phyloP scores from a whole-genome alignment of 1,139 yeast genomes.

The Candida smagusa region DNA sequence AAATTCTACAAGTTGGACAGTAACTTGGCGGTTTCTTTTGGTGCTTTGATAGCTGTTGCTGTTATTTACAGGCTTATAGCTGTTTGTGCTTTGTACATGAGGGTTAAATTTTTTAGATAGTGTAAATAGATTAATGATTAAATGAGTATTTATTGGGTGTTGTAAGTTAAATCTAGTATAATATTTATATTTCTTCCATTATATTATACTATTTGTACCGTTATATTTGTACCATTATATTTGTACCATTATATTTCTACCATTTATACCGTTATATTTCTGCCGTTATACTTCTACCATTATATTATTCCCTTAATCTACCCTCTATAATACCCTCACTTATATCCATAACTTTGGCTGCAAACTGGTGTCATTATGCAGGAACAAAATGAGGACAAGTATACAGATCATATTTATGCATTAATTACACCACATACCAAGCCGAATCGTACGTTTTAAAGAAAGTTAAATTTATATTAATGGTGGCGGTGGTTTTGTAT shows the following conservation, averaged over 20 bases:
- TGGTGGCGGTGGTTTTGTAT: too few species aligned
- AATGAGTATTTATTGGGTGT: neutral
- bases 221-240: neutral
- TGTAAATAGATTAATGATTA: neutral
- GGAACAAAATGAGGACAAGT: neutral
- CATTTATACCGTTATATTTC: neutral
- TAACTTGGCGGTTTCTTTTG: slow-evolving; percentile 26
- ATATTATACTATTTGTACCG: neutral
- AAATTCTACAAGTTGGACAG: slow-evolving; percentile 30
- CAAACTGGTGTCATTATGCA: neutral
- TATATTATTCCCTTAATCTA: neutral
- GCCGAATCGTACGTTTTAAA: neutral
- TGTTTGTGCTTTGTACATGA: slow-evolving; percentile 11
- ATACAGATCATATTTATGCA: neutral
- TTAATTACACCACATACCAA: neutral
- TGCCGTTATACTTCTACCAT: neutral
- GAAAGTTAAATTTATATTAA: too few species aligned
- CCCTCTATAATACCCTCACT: neutral
- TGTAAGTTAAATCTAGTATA: too few species aligned
- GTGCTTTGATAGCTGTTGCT: slow-evolving; percentile 19
- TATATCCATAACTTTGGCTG: neutral
- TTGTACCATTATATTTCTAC: neutral
- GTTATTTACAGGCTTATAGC: slow-evolving; percentile 20
- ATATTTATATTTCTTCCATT: neutral
- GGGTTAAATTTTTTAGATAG: slow-evolving; percentile 15